Evolutionary conservation across 768 basidiomycete genomes (phyloP).

Genomic region (Lactarius vividus): DNA sequence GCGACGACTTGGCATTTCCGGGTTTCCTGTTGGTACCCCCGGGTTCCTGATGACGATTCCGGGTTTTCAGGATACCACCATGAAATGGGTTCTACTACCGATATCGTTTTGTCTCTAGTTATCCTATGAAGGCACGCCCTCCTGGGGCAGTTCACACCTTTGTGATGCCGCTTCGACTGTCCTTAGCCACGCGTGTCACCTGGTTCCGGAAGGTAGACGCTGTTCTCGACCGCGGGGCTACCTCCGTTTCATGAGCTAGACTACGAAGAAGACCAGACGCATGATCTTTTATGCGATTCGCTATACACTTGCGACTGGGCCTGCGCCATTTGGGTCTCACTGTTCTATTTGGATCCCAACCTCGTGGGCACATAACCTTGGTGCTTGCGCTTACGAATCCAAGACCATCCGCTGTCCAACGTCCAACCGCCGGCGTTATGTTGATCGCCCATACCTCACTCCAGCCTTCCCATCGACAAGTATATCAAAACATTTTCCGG

Average conservation of each 20-base stretch:
- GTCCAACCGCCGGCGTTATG: neutral
- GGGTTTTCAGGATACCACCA: neutral
- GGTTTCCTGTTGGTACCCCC: neutral
- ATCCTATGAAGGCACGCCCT: neutral
- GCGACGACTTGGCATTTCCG: no score
- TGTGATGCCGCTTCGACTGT: neutral
- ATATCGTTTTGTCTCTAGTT: neutral
- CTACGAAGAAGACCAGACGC: neutral
- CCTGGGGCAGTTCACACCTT: neutral
- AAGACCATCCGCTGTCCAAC: neutral
- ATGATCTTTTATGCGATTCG: neutral
- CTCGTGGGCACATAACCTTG: neutral
- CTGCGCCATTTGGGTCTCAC: neutral
- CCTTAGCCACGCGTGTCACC: neutral
- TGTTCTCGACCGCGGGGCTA: neutral
- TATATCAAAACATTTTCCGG: neutral
- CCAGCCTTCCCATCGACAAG: neutral
- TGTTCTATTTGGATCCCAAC: neutral
- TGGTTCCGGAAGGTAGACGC: neutral
- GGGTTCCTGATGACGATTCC: neutral
- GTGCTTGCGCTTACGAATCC: neutral
- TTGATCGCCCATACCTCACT: neutral
- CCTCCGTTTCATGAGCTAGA: neutral
- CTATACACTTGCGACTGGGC: neutral
- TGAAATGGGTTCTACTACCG: neutral